These are phyloP conservation scores for Citrus cavaleriei DNA, from an alignment of 345 rosid species.

Conservation along the genomic window DNA sequence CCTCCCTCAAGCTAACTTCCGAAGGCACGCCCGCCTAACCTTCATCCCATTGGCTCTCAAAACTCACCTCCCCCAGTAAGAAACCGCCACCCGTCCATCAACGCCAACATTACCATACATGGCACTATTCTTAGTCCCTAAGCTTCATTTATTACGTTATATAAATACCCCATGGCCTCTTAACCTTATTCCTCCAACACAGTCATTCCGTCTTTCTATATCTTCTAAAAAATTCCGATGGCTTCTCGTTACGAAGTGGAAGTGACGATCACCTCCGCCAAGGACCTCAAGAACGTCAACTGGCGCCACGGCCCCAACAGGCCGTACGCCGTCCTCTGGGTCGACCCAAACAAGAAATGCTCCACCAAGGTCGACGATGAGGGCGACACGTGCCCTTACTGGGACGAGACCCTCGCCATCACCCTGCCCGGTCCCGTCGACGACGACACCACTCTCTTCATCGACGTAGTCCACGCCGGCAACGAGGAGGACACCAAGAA, in stretches of 20 bases:
- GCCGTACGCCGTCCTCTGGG: slow-evolving; percentile 78
- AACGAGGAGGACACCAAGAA: slow-evolving; percentile 65
- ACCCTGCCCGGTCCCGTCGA: slow-evolving; percentile 35
- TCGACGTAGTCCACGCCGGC: slow-evolving; percentile 77
- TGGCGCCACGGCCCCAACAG: slow-evolving; percentile 70
- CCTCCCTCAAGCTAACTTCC: not conserved
- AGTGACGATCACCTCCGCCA: slow-evolving; percentile 57
- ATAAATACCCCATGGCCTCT: not conserved
- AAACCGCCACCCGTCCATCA: not conserved
- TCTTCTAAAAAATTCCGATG: slow-evolving; percentile 13
- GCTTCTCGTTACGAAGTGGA: slow-evolving; percentile 45
- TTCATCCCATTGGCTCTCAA: not conserved
- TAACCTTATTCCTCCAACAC: not conserved
- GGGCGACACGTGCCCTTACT: slow-evolving; percentile 58
- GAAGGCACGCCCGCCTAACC: not conserved
- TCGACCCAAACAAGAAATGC: slow-evolving; percentile 48
- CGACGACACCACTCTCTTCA: slow-evolving; percentile 41
- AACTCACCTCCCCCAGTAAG: not conserved
- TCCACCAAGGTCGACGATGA: slow-evolving; percentile 61
- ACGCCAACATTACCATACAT: not conserved
- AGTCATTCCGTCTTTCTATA: too few relatives aligned
- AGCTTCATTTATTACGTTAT: not conserved
- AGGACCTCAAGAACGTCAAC: slow-evolving; percentile 76
- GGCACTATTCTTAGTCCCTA: not conserved
- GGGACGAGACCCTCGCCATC: slow-evolving; percentile 59